Base-by-base conservation (phyloP, 306 rosid genomes). In the Neltuma alba region DNA sequence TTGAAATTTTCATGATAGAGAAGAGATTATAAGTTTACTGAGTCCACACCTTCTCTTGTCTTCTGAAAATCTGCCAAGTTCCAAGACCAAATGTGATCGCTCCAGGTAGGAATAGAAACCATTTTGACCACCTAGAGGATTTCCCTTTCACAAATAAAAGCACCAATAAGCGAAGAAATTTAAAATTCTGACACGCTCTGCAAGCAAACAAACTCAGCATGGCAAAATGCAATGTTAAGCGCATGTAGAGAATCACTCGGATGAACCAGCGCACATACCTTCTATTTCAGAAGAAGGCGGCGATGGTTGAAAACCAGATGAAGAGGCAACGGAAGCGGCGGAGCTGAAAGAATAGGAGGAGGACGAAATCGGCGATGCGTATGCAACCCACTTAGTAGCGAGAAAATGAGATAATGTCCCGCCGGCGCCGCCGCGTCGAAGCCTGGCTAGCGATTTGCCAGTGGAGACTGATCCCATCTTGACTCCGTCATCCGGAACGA, bases 1-100 rank as follows among this genome's bases (percentile, higher is more conserved):
- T 72, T 25, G 42, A 7, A 47, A 38, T 47, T 16, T 9, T 42
- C 37, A 41, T 50, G 45, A 13, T 25, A 38, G 13, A 55, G 25
- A 54, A n/a, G 15, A 2, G 16, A 65, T 21, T 6, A 55, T 1
- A 12, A 74, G 20, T 23, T 52, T 3, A 25, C 23, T 4, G 47
- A 27, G 13, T 79, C 40, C 38, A 15, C 64, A 88, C 99, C 96
- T 95, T 95, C 0, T 95, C 97, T 77, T 91, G 88, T 89, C 98
- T 90, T 86, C 99, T 91, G 64, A 91, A 57, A 78, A 95, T 82
- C 87, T 95, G 97, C 98, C 99, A 95, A 63, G 94, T 95, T 18
- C 99, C 99, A 79, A 95, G 98, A 33, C 98, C 99, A 91, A 95
- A 93, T 52, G 94, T 81, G 62, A 93, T 85, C 60, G 93, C 99